These are phyloP conservation scores for Aspergillus sojae DNA, from an alignment of 2,329 filamentous ascomycete species.

Conservation along the genomic window DNA sequence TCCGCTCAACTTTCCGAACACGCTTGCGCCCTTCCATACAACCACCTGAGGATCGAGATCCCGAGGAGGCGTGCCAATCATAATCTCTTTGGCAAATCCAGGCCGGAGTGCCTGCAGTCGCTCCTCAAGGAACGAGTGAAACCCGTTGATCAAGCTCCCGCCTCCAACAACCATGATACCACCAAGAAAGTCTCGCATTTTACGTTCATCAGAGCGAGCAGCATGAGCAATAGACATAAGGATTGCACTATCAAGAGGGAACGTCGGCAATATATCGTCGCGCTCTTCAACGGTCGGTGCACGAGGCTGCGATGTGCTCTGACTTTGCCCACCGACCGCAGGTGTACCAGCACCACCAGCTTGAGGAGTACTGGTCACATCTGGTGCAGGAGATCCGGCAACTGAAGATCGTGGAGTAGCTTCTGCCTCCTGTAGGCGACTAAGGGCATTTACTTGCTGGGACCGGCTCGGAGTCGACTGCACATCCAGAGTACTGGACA, in stretches of 20 bases:
- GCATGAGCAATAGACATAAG: slow-evolving; percentile 86
- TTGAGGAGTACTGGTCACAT: slow-evolving; percentile 70
- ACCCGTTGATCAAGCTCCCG: slow-evolving; percentile 76
- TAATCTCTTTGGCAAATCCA: slow-evolving; percentile 66
- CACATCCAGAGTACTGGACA: slow-evolving; percentile 28
- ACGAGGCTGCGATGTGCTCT: slow-evolving; percentile 40
- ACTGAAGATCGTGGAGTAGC: slow-evolving; percentile 82
- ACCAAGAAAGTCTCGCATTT: slow-evolving; percentile 84
- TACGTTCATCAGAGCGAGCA: slow-evolving; percentile 86
- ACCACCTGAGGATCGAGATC: slow-evolving; percentile 98
- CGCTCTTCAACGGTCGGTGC: slow-evolving; percentile 60
- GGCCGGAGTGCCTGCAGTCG: slow-evolving; percentile 68
- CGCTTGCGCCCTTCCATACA: slow-evolving; percentile 95
- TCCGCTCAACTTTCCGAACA: slow-evolving; percentile 82
- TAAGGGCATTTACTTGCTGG: slow-evolving; percentile 70
- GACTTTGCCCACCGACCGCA: slow-evolving; percentile 31
- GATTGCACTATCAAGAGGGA: slow-evolving; percentile 85
- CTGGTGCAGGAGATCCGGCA: slow-evolving; percentile 83
- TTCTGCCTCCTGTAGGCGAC: slow-evolving; percentile 68
- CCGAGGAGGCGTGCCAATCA: slow-evolving; percentile 72
- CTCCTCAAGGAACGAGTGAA: slow-evolving; percentile 82
- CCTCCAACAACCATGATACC: slow-evolving; percentile 91
- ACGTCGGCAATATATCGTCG: slow-evolving; percentile 78
- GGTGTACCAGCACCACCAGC: slow-evolving; percentile 49
- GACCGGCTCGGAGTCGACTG: slow-evolving; percentile 52